Percentiles rank a stretch among this genome's conserved stretches.
Conservation (phyloP, 805 yeast species). For the Candida jianshihensis region DNA sequence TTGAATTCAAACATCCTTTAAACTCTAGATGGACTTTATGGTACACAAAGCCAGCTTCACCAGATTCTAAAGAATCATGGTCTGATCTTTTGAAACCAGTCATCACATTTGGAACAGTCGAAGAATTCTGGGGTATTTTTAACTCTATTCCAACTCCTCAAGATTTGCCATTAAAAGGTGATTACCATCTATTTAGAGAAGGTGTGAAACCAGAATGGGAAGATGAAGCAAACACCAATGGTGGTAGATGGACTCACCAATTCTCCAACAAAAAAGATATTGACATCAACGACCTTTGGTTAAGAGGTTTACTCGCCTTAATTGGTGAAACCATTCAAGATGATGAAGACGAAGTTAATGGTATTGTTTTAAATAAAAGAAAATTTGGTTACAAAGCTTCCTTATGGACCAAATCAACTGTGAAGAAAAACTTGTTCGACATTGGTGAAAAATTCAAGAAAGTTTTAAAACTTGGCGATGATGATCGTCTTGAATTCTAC, state of each 20-base stretch:
- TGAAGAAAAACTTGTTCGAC: conserved; percentile 53
- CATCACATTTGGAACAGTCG: conserved; percentile 87
- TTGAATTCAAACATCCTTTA: conserved; percentile 64
- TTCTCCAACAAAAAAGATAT: conserved; percentile 52
- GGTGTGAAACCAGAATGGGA: conserved; percentile 99
- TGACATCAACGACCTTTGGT: conserved; percentile 86
- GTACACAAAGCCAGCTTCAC: conserved; percentile 89
- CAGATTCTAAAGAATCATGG: conserved; percentile 72
- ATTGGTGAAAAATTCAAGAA: conserved; percentile 86
- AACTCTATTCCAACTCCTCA: conserved; percentile 89
- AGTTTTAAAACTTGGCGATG: conserved; percentile 68
- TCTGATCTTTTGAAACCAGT: conserved; percentile 88
- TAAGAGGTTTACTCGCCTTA: conserved; percentile 77
- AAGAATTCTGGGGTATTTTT: conserved; percentile 97
- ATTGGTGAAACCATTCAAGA: conserved; percentile 92
- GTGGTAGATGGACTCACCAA: conserved; percentile 91
- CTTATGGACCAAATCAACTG: conserved; percentile 85
- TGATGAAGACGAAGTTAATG: conserved; percentile 80
- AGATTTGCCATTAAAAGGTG: conserved; percentile 86
- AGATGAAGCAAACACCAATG: conserved; percentile 76
- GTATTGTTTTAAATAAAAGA: conserved; percentile 87
- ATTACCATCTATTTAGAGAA: conserved; percentile 90
- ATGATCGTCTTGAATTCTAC: conserved; percentile 74
- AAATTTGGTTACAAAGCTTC: conserved; percentile 77
- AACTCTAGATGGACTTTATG: conserved; percentile 91